phyloP scores from a whole-genome alignment of 2,329 filamentous ascomycete species.

The Verruconis gallopava region DNA sequence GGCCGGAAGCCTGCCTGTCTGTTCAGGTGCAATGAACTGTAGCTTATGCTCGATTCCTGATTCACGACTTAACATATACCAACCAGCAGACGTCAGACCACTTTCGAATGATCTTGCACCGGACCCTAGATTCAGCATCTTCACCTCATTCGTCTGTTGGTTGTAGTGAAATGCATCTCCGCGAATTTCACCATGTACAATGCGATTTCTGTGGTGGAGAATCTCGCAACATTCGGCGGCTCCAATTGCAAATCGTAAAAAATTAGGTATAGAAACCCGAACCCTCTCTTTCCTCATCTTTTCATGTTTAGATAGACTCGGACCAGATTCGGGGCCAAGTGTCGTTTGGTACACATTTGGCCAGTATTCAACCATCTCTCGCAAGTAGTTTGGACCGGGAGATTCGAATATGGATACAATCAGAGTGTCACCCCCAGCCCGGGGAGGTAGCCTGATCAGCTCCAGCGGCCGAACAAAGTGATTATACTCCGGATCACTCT shows the following conservation, averaged over 20 bases:
- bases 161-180: conserved; percentile 87
- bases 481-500: conserved; percentile 56
- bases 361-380: conserved; percentile 61
- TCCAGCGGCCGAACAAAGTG: conserved; percentile 76
- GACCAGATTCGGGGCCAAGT: conserved; percentile 5
- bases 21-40: conserved; percentile 84
- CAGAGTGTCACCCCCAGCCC: conserved; percentile 59
- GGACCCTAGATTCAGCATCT: conserved; percentile 73
- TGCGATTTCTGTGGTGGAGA: conserved; percentile 75
- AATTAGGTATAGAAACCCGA: conserved; percentile 43
- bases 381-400: conserved; percentile 60
- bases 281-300: neutral
- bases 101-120: conserved; percentile 83
- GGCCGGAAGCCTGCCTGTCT: conserved; percentile 83
- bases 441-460: conserved; percentile 55
- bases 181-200: conserved; percentile 82
- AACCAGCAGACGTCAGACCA: conserved; percentile 70
- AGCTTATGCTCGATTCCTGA: conserved; percentile 79
- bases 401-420: conserved; percentile 72
- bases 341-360: conserved; percentile 37
- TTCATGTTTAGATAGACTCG: neutral
- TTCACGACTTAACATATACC: conserved; percentile 72
- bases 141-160: conserved; percentile 54
- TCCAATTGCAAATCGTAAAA: conserved; percentile 84
- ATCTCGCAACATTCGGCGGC: conserved; percentile 77